Percentiles rank a stretch among this genome's conserved stretches.
phyloP scores from a whole-genome alignment of 176 grass and related monocot genomes.

The Carex cristatella region DNA sequence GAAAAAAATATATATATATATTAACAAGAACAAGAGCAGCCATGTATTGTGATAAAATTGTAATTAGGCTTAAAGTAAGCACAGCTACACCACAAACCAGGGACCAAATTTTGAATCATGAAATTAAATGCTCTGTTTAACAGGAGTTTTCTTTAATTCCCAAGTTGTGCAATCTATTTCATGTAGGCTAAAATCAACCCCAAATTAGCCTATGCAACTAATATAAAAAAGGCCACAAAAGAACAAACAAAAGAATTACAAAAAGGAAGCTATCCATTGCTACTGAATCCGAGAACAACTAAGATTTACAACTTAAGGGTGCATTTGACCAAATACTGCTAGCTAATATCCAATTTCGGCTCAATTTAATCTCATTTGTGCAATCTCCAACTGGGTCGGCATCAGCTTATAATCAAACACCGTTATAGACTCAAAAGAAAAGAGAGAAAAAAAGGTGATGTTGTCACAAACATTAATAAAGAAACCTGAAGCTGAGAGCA shows the following conservation, averaged over 20 bases:
- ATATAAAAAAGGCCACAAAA: neutral
- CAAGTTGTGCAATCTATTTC: neutral
- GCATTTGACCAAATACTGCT: neutral
- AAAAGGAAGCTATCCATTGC: neutral
- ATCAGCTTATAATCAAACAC: neutral
- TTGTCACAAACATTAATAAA: slow-evolving; percentile 24
- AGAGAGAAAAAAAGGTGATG: neutral
- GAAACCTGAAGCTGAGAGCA: slow-evolving; percentile 90
- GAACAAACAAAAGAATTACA: neutral
- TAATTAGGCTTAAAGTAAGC: neutral
- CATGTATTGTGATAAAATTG: neutral
- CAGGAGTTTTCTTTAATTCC: neutral
- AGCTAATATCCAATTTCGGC: neutral
- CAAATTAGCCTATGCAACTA: neutral
- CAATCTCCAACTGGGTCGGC: neutral
- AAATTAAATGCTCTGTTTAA: neutral
- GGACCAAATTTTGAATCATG: neutral
- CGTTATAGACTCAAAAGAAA: neutral
- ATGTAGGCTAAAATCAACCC: neutral
- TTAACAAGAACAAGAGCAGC: neutral
- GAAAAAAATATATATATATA: too few relatives aligned
- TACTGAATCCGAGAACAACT: neutral
- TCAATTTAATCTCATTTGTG: neutral
- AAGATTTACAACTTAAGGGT: neutral
- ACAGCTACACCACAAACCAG: neutral